Percentiles rank a stretch among this genome's conserved stretches.
phyloP scores from a whole-genome alignment of 331 rosid species.

The Telfairia occidentalis region DNA sequence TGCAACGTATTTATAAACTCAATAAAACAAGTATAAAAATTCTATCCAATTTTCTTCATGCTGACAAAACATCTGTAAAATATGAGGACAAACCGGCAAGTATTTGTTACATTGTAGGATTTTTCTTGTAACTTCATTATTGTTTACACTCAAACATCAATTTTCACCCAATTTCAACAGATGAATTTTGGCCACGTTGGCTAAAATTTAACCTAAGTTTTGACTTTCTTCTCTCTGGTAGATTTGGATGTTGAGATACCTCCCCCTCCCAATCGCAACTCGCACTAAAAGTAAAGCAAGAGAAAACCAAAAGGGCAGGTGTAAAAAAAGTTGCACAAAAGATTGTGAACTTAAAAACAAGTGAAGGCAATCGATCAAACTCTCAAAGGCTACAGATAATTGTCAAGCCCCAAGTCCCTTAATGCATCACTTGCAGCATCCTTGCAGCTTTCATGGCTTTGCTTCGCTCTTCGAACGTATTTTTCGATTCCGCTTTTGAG shows the following conservation, averaged over 20 bases:
- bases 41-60: background rate
- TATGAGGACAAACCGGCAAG: background rate
- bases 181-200: background rate
- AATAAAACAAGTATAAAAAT: no score
- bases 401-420: slow-evolving; percentile 77
- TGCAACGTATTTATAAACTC: background rate
- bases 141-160: background rate
- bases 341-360: background rate
- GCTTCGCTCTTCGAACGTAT: slow-evolving; percentile 65
- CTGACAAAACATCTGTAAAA: background rate
- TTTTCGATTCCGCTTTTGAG: slow-evolving; percentile 64
- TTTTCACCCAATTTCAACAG: background rate
- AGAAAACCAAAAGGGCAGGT: background rate
- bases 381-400: slow-evolving; percentile 23
- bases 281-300: background rate
- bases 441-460: slow-evolving; percentile 62
- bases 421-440: slow-evolving; percentile 86
- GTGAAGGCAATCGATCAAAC: background rate
- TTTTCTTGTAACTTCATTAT: background rate
- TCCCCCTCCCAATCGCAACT: background rate
- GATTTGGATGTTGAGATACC: background rate
- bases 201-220: background rate
- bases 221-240: background rate
- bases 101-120: background rate
- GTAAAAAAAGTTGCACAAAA: background rate